Evolutionary conservation across 2,329 filamentous ascomycete species (phyloP).

Genomic region (Pseudogymnoascus sp.): DNA sequence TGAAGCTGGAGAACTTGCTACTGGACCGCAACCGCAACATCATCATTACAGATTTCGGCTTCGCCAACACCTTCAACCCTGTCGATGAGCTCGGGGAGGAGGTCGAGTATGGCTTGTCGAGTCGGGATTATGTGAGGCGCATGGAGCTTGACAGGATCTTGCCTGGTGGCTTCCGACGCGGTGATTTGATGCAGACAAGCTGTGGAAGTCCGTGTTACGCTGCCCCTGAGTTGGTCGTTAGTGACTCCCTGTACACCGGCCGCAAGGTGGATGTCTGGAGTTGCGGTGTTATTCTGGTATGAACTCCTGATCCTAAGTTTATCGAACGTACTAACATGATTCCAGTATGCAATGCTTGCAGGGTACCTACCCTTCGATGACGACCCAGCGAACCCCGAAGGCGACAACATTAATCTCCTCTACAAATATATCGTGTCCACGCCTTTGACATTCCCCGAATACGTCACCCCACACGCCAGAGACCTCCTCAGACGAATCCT

Average conservation of each 20-base stretch:
- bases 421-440: constrained; percentile 99
- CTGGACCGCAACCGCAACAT: constrained; percentile 97
- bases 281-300: constrained; percentile 93
- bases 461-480: constrained; percentile 91
- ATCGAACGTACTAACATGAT: constrained; percentile 19
- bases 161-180: constrained; percentile 67
- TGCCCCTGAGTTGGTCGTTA: constrained; percentile 92
- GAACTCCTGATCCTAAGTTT: constrained; percentile 30
- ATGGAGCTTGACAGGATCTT: constrained; percentile 76
- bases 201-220: constrained; percentile 98
- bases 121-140: constrained; percentile 81
- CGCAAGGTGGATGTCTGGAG: constrained; percentile 99
- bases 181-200: constrained; percentile 97
- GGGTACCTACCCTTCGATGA: constrained; percentile 97
- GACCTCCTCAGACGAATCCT: constrained; percentile 88
- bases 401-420: constrained; percentile 96
- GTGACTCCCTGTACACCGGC: constrained; percentile 92
- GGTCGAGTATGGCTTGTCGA: constrained; percentile 76
- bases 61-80: constrained; percentile 94
- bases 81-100: constrained; percentile 81
- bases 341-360: constrained; percentile 93
- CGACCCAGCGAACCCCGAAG: constrained; percentile 94
- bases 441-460: constrained; percentile 94
- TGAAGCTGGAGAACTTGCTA: constrained; percentile 93
- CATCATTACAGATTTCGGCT: constrained; percentile 98